A percentile compares a stretch with the other conserved stretches of the same genome.
phyloP scores from a whole-genome alignment of 129 eudicot genomes.

The Heracleum sosnowskyi region DNA sequence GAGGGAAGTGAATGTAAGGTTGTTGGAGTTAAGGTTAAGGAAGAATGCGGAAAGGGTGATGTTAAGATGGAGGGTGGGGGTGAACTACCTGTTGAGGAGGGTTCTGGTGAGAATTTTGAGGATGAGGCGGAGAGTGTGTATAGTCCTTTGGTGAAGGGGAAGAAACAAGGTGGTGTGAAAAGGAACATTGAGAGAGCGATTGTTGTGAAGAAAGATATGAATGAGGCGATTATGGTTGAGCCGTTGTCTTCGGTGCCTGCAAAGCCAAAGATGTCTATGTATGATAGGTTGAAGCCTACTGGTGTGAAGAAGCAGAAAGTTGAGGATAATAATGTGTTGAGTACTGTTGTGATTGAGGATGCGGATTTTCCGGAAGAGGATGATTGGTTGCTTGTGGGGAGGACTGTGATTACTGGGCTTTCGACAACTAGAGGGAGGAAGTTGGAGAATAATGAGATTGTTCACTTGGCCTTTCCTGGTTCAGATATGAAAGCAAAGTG shows the following conservation, averaged over 20 bases:
- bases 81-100: background rate
- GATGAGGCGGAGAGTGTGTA: background rate
- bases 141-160: background rate
- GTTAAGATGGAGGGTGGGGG: background rate
- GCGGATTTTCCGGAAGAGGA: slow-evolving; percentile 61
- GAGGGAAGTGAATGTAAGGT: background rate
- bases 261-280: background rate
- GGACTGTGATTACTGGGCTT: slow-evolving; percentile 43
- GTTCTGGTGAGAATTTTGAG: background rate
- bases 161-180: slow-evolving; percentile 1
- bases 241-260: slow-evolving; percentile 32
- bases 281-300: slow-evolving; percentile 10
- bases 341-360: slow-evolving; percentile 42
- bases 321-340: slow-evolving; percentile 24
- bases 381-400: slow-evolving; percentile 73
- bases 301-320: slow-evolving; percentile 8
- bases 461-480: slow-evolving; percentile 55
- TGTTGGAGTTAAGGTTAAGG: background rate
- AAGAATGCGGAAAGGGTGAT: background rate
- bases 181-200: background rate
- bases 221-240: slow-evolving; percentile 17
- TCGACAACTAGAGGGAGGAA: slow-evolving; percentile 74
- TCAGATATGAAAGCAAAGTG: slow-evolving; percentile 7
- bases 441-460: slow-evolving; percentile 75
- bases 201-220: background rate